Evolutionary conservation across 768 basidiomycete species (phyloP).

Genomic region (Macrolepiota fuliginosa): DNA sequence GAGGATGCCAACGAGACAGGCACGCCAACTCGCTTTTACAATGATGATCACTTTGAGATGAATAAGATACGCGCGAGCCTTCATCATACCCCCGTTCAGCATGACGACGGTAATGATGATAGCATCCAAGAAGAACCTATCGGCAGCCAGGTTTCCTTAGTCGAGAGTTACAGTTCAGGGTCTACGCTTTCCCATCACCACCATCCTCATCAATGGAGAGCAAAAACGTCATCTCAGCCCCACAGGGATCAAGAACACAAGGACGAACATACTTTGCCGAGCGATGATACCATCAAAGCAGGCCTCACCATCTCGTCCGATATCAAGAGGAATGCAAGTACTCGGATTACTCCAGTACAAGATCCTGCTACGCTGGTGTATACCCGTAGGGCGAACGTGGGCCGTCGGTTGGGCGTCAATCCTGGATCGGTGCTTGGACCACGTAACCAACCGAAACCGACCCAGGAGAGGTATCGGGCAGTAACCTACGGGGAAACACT

Average conservation of each 20-base stretch:
- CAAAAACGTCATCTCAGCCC: not conserved
- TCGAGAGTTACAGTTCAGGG: not conserved
- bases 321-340: not conserved
- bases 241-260: too few relatives aligned
- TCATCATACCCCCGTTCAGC: not conserved
- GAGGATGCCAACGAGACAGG: not conserved
- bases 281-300: not conserved
- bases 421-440: not conserved
- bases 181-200: not conserved
- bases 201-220: not conserved
- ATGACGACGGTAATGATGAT: not conserved
- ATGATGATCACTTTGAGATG: not conserved
- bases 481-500: not conserved
- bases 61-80: not conserved
- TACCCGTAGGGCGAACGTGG: not conserved
- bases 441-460: not conserved
- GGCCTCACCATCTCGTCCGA: not conserved
- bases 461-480: not conserved
- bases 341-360: not conserved
- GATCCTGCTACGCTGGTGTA: not conserved
- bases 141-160: not conserved
- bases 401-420: not conserved
- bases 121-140: not conserved
- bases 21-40: not conserved
- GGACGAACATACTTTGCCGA: not conserved